Percentiles rank a stretch among this genome's conserved stretches.
Conservation (phyloP, 345 rosid species). For the Schrenkiella parvula region DNA sequence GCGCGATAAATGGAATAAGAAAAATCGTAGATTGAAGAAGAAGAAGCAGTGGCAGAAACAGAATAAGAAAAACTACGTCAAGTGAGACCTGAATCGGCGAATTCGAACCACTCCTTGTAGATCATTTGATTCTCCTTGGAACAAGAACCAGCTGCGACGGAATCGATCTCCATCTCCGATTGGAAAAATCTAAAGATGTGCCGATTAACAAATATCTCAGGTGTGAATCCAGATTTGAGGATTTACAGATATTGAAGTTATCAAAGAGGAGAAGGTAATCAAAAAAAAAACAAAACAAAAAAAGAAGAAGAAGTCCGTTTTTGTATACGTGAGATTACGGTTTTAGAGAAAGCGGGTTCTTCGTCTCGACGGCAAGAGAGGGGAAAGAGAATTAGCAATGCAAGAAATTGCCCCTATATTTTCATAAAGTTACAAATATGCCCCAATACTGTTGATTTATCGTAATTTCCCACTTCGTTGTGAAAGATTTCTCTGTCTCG, state of each 20-base stretch:
- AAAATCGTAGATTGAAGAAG: neutral
- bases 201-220: neutral
- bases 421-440: neutral
- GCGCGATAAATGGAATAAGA: neutral
- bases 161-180: slow-evolving; percentile 63
- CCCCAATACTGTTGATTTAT: neutral
- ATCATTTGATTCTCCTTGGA: slow-evolving; percentile 71
- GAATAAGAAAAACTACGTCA: neutral
- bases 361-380: slow-evolving; percentile 27
- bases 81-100: slow-evolving; percentile 72
- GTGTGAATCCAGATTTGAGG: slow-evolving; percentile 23
- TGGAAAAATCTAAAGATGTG: neutral
- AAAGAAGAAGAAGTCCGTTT: neutral
- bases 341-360: slow-evolving; percentile 27
- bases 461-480: neutral
- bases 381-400: neutral
- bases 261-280: neutral
- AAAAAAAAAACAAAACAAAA: neutral
- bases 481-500: neutral
- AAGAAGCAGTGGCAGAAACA: neutral
- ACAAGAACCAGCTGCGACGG: slow-evolving; percentile 60
- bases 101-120: slow-evolving; percentile 84
- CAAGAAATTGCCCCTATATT: neutral
- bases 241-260: neutral
- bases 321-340: slow-evolving; percentile 20